Evolutionary conservation across 1,284 basidiomycete genomes (phyloP), one percentile per base, ranked within the genome.

Genomic region (Laetiporus sulphureus): DNA sequence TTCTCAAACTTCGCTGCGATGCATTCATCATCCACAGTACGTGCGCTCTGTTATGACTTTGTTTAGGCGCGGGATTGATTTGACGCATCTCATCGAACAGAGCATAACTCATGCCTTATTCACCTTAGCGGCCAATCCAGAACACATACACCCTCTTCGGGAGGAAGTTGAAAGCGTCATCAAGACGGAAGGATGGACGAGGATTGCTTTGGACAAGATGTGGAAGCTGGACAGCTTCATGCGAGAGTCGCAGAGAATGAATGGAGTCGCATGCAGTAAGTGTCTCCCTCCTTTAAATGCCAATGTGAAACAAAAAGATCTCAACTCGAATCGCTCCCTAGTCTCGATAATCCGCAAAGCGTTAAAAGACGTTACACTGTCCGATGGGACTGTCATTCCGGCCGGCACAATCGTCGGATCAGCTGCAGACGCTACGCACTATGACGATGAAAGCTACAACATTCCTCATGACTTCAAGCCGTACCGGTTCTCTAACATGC

Each of bases 201-300:
- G 72, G 50, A 49, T 47, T 0, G 59, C 66, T 0, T 56, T 76
- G 40, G 53, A 49, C 8, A 69, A 67, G 40, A 65, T 75, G 66
- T 53, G 57, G 38, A 71, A 69, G 41, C 49, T 76, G n/a, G 73
- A 77, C 47, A 76, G 72, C 46, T 75, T 77, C 53, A 47, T 78
- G 36, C 66, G 68, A 35, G 73, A 75, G 49, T 64, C 66, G 0
- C 63, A 67, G 41, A 58, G 72, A 11, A 42, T 63, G 32, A 62
- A 61, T 27, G 62, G 60, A 0, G 46, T 60, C 15, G 54, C 42
- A 30, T 29, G 34, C 6, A 33, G 55, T 61, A 37, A 23, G 53
- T 52, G 1, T 21, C 8, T 33, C 12, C 16, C 19, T 8, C 7
- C 18, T 11, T 22, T n/a, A n/a, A n/a, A n/a, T n/a, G n/a, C n/a